Percentiles rank a stretch among this genome's conserved stretches.
These are phyloP conservation scores for Pseudogymnoascus sp. DNA, from an alignment of 2,329 filamentous ascomycete species.

Conservation along the genomic window DNA sequence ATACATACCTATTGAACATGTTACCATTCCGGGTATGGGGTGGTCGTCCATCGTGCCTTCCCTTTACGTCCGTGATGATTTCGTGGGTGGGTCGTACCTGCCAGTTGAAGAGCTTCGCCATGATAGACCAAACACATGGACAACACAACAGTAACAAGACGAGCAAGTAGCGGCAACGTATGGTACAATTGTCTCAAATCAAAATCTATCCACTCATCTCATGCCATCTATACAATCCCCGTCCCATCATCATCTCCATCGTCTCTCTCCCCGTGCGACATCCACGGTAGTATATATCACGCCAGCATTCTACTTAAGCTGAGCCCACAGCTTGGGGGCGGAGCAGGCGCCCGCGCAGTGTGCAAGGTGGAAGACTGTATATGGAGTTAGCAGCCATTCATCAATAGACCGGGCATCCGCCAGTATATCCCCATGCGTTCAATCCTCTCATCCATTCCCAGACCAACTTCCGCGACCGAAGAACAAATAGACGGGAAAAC, in stretches of 20 bases:
- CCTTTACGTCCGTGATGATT: background rate
- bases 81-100: background rate
- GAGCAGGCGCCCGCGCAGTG: slow-evolving; percentile 93
- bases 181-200: slow-evolving; percentile 2
- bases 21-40: background rate
- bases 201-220: background rate
- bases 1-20: background rate
- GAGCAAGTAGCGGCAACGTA: background rate
- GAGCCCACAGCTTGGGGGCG: slow-evolving; percentile 88
- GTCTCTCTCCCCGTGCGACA: slow-evolving; percentile 24
- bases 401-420: background rate
- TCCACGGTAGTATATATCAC: slow-evolving; percentile 14
- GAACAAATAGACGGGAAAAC: slow-evolving; percentile 33
- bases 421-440: background rate
- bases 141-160: background rate
- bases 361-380: slow-evolving; percentile 92
- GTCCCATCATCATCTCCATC: slow-evolving; percentile 25
- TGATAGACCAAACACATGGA: background rate
- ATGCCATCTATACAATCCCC: slow-evolving; percentile 14
- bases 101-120: background rate
- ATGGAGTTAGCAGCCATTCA: slow-evolving; percentile 12
- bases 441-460: background rate
- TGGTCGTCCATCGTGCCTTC: background rate
- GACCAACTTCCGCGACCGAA: background rate
- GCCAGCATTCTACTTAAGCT: slow-evolving; percentile 66